These are phyloP conservation scores for Eustoma russellianum DNA, from an alignment of 257 asterid genomes.

Conservation along the genomic window DNA sequence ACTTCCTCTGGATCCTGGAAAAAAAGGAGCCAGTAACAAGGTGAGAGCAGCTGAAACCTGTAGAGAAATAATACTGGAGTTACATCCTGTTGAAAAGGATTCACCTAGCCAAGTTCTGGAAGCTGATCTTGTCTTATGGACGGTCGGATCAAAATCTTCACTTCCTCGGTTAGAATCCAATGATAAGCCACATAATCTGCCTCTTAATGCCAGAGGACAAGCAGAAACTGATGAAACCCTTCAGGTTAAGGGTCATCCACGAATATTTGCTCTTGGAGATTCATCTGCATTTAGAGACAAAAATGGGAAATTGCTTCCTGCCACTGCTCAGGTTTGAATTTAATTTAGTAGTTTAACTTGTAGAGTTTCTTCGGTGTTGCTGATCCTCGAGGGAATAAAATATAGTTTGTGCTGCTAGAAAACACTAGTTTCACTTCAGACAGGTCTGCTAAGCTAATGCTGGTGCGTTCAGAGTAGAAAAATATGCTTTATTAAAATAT, in stretches of 20 bases:
- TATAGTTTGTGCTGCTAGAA: background rate
- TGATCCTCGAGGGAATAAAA: slow-evolving; percentile 3
- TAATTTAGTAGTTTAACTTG: too few relatives aligned
- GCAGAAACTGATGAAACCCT: slow-evolving; percentile 98
- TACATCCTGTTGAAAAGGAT: slow-evolving; percentile 80
- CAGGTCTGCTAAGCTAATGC: background rate
- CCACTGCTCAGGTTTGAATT: slow-evolving; percentile 76
- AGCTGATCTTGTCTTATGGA: slow-evolving; percentile 88
- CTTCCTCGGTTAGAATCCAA: slow-evolving; percentile 48
- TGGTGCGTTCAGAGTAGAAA: background rate
- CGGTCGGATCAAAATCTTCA: slow-evolving; percentile 78
- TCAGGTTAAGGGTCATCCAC: slow-evolving; percentile 89
- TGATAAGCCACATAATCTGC: slow-evolving; percentile 45
- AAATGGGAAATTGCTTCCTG: slow-evolving; percentile 78
- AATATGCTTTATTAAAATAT: too few relatives aligned
- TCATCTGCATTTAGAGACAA: slow-evolving; percentile 75
- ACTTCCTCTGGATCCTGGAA: slow-evolving; percentile 18
- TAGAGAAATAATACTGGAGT: slow-evolving; percentile 46
- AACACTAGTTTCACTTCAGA: background rate
- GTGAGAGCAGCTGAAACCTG: slow-evolving; percentile 21
- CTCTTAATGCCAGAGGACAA: slow-evolving; percentile 86
- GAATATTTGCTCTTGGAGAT: slow-evolving; percentile 91
- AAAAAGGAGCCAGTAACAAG: slow-evolving; percentile 21
- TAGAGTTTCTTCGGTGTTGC: slow-evolving; percentile 5
- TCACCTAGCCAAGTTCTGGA: slow-evolving; percentile 34